Base-by-base conservation (phyloP, 2,329 filamentous ascomycete genomes). In the Colletotrichum sublineola region DNA sequence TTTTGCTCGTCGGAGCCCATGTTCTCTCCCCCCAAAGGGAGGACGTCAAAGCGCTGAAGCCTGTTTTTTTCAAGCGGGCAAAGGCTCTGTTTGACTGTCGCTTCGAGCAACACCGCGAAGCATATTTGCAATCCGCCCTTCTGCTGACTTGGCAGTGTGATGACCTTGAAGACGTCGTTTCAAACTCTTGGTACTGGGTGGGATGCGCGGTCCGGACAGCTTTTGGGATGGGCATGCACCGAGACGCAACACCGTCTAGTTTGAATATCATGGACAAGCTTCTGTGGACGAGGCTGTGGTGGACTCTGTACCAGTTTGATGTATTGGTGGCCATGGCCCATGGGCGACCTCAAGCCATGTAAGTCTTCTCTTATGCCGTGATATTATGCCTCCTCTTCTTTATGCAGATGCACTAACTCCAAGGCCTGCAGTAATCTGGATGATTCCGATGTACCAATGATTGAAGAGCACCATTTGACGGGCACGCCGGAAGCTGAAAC, bases 71-170 rank as follows among this genome's bases (percentile, higher is more conserved):
- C 73, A 83, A 84, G 24, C 83, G 87, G 24, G 85, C 86, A 18
- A 89, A 89, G 75, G 82, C 83, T 71, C 78, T 89, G 1, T 86
- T 88, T 53, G 87, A 89, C 75, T 82, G 81, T 38, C 84, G 87
- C 7, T 84, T 87, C 46, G 87, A 89, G 74, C 83, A 86, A 36
- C 86, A 89, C 74, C 83, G 88, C 18, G 84, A 86, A 72, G 82
- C 84, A 42, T 81, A 89, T 62, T 82, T 89, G n/a, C 88, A 89
- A 76, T 85, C 85, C 4, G 86, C 87, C 2, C 78, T 89, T 31
- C 81, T 89, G 1, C 75, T 89, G 64, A 88, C 86, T 2, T 89
- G 87, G 88, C 85, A 88, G 74, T 85, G 86, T 1, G 86, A 89
- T 61, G 84, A 85, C 18, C 85, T 86, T 33, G 87, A 89, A 74